Evolutionary conservation across 805 yeast genomes (phyloP).

Genomic region (Saccharomyces kudriavzevii): DNA sequence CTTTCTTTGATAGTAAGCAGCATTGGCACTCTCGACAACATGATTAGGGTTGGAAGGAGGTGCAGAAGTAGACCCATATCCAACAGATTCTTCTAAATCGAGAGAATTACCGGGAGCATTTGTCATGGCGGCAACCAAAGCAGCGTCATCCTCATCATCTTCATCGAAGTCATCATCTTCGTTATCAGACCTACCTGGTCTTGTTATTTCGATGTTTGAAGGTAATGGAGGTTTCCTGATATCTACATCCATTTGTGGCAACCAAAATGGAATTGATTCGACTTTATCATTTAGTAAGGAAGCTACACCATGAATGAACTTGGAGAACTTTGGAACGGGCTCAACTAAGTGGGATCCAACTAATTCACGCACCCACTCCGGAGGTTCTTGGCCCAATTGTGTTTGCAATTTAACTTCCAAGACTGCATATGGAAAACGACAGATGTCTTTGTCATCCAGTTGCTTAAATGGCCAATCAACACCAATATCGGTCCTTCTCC

Average conservation of each 20-base stretch:
- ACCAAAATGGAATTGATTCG: slow-evolving; percentile 89
- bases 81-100: slow-evolving; percentile 63
- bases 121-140: slow-evolving; percentile 21
- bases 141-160: slow-evolving; percentile 32
- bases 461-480: slow-evolving; percentile 92
- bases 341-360: slow-evolving; percentile 90
- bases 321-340: slow-evolving; percentile 96
- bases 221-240: slow-evolving; percentile 71
- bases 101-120: slow-evolving; percentile 46
- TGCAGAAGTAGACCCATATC: slow-evolving; percentile 36
- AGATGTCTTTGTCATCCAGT: slow-evolving; percentile 74
- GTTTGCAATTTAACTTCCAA: slow-evolving; percentile 96
- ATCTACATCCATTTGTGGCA: slow-evolving; percentile 93
- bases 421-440: slow-evolving; percentile 95
- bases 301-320: slow-evolving; percentile 95
- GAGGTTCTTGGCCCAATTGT: slow-evolving; percentile 98
- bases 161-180: slow-evolving; percentile 23
- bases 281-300: slow-evolving; percentile 79
- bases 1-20: slow-evolving; percentile 26
- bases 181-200: slow-evolving; percentile 24
- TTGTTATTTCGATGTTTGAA: slow-evolving; percentile 38
- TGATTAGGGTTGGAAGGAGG: slow-evolving; percentile 3
- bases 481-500: slow-evolving; percentile 99
- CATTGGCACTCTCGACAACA: slow-evolving; percentile 21
- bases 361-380: slow-evolving; percentile 91